phyloP scores from a whole-genome alignment of 164 flowering plant genomes.

The Nymphaea colorata region DNA sequence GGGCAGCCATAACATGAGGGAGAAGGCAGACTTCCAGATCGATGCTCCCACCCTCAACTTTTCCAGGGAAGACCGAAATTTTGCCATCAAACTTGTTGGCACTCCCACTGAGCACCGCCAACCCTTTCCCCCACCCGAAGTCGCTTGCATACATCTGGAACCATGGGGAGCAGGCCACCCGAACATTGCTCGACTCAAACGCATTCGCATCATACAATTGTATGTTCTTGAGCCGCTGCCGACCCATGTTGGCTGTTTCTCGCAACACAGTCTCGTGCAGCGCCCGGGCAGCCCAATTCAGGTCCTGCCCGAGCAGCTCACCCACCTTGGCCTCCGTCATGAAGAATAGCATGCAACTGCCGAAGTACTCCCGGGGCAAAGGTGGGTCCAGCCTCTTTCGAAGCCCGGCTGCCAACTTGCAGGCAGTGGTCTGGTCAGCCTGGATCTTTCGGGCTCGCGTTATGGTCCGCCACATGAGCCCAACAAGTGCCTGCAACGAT shows the following conservation, averaged over 20 bases:
- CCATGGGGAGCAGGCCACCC: constrained; percentile 20
- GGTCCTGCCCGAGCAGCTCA: constrained; percentile 13
- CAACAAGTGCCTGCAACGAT: neutral
- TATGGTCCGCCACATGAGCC: neutral
- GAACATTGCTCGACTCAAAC: neutral
- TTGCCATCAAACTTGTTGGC: constrained; percentile 19
- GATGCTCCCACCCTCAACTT: constrained; percentile 1
- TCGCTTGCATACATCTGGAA: constrained; percentile 9
- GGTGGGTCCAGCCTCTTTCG: constrained; percentile 1
- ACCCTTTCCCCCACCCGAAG: constrained; percentile 28
- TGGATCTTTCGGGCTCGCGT: neutral
- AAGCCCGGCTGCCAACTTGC: neutral
- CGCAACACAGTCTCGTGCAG: constrained; percentile 13
- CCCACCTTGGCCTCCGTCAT: constrained; percentile 8
- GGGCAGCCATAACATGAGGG: constrained; percentile 1
- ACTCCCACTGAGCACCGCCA: constrained; percentile 19
- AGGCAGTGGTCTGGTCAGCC: neutral
- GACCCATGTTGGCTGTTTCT: constrained; percentile 1
- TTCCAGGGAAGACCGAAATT: neutral
- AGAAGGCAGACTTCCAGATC: constrained; percentile 4
- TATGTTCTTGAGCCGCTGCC: constrained; percentile 11
- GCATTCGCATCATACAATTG: neutral
- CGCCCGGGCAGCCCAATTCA: constrained; percentile 18
- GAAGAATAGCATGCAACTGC: neutral
- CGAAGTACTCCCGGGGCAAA: neutral